Evolutionary conservation across 345 rosid species (phyloP).

Genomic region (Microthlaspi erraticum): DNA sequence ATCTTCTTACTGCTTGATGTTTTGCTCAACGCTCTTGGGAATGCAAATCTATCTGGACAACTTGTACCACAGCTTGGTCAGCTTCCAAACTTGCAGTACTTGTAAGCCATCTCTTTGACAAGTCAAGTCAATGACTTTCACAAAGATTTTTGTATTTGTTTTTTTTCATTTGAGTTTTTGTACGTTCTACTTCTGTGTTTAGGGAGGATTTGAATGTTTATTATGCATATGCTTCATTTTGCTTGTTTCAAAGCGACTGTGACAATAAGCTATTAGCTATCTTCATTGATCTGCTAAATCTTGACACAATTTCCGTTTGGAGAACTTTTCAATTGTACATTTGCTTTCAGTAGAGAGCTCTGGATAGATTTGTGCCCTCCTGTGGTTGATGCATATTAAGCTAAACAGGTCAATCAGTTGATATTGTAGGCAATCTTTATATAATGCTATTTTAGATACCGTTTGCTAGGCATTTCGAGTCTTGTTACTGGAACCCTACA

Average conservation of each 20-base stretch:
- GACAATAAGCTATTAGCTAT: background rate
- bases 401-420: no score
- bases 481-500: background rate
- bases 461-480: background rate
- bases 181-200: background rate
- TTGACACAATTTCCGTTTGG: background rate
- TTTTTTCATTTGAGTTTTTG: background rate
- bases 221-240: background rate
- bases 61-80: slow-evolving; percentile 42
- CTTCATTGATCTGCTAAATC: background rate
- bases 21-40: slow-evolving; percentile 46
- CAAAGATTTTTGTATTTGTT: background rate
- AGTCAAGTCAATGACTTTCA: background rate
- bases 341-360: background rate
- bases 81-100: slow-evolving; percentile 72
- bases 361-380: background rate
- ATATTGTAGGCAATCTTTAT: no score
- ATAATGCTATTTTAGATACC: background rate
- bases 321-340: background rate
- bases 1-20: background rate
- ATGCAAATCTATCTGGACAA: slow-evolving; percentile 41
- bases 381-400: slow-evolving; percentile 5
- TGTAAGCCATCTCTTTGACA: slow-evolving; percentile 56
- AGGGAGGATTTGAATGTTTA: background rate
- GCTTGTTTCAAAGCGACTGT: background rate